These are phyloP conservation scores for Parietaria judaica DNA, from an alignment of 306 rosid genomes.

Conservation along the genomic window DNA sequence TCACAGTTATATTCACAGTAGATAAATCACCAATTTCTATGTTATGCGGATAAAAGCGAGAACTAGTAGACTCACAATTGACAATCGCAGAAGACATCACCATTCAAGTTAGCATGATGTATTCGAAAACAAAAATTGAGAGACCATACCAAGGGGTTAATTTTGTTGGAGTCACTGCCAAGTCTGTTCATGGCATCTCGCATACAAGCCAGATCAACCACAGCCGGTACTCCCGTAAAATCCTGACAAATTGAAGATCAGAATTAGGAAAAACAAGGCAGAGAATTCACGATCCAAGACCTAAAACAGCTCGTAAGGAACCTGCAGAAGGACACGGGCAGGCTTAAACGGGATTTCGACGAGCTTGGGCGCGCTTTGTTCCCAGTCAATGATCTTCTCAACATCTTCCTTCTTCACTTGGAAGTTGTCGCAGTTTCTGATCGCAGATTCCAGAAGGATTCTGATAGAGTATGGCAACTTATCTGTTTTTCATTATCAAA, in stretches of 20 bases:
- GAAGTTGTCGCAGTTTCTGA: constrained; percentile 85
- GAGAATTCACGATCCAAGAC: not conserved
- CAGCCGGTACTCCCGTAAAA: constrained; percentile 90
- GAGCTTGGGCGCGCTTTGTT: constrained; percentile 39
- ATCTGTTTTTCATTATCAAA: constrained; percentile 33
- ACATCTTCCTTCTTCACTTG: constrained; percentile 88
- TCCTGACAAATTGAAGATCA: constrained; percentile 37
- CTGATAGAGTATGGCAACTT: constrained; percentile 42
- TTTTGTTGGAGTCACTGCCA: constrained; percentile 83
- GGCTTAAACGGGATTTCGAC: constrained; percentile 95
- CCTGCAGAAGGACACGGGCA: constrained; percentile 94
- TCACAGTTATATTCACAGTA: no score
- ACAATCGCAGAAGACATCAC: not conserved
- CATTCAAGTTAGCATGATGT: constrained; percentile 2
- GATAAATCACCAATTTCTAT: no score
- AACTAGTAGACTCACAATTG: no score
- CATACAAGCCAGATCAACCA: constrained; percentile 94
- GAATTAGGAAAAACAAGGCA: not conserved
- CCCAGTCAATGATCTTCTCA: constrained; percentile 91
- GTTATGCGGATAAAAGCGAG: no score
- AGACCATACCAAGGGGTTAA: constrained; percentile 71
- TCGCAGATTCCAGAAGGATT: constrained; percentile 29
- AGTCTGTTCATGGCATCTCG: constrained; percentile 95
- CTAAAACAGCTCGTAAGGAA: not conserved
- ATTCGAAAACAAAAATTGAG: not conserved